phyloP scores from a whole-genome alignment of 75 land plant genomes.

The Larix kaempferi region DNA sequence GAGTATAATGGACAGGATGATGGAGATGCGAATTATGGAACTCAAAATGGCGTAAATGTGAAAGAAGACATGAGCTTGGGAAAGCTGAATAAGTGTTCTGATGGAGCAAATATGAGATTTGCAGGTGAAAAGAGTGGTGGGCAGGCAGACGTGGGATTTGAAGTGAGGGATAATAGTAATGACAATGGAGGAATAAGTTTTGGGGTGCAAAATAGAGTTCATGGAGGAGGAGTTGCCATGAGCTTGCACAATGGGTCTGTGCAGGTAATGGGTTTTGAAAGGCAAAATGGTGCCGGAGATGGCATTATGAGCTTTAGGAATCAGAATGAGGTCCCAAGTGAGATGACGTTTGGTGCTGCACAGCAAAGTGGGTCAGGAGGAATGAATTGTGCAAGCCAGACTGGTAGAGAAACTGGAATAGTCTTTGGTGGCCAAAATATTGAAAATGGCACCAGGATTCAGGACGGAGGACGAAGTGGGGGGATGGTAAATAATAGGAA shows the following conservation, averaged over 20 bases:
- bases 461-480: not conserved
- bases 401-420: conserved; percentile 5
- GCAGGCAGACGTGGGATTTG: not conserved
- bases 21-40: conserved; percentile 6
- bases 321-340: conserved; percentile 1
- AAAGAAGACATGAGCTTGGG: conserved; percentile 7
- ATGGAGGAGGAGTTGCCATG: conserved; percentile 10
- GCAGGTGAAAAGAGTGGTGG: not conserved
- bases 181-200: conserved; percentile 11
- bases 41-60: not conserved
- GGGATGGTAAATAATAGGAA: not conserved
- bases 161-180: conserved; percentile 5
- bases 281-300: conserved; percentile 4
- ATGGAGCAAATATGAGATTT: conserved; percentile 4
- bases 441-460: not conserved
- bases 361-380: conserved; percentile 6
- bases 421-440: conserved; percentile 9
- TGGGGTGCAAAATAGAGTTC: conserved; percentile 8
- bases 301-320: conserved; percentile 7
- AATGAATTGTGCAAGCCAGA: conserved; percentile 5
- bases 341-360: conserved; percentile 6
- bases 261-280: conserved; percentile 11
- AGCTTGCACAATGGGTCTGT: conserved; percentile 10
- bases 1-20: conserved; percentile 2
- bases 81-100: conserved; percentile 1